phyloP scores from a whole-genome alignment of 148 eudicot genomes.

The Fagopyrum tataricum region DNA sequence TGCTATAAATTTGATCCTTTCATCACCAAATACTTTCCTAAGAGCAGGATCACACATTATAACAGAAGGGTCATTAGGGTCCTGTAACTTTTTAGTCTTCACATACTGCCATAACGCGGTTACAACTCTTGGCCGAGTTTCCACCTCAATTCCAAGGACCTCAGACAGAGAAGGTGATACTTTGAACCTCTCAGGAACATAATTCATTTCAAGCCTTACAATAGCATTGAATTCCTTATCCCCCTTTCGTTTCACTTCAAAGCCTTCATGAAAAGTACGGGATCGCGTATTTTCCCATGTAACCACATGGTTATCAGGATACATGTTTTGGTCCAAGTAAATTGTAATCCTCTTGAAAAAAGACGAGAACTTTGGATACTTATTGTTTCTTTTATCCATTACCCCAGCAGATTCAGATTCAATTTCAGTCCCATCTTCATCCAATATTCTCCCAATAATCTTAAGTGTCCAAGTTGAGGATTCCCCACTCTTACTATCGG shows the following conservation, averaged over 20 bases:
- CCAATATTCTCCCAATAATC: constrained; percentile 74
- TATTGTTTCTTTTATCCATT: constrained; percentile 15
- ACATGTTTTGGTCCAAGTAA: constrained; percentile 73
- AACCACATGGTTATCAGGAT: constrained; percentile 77
- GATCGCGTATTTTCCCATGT: constrained; percentile 84
- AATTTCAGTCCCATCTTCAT: constrained; percentile 40
- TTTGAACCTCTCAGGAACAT: constrained; percentile 65
- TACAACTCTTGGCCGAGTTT: constrained; percentile 68
- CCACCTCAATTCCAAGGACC: constrained; percentile 77
- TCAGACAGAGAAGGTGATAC: constrained; percentile 64
- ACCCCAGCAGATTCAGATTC: constrained; percentile 23
- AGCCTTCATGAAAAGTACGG: constrained; percentile 67
- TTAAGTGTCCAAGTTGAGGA: constrained; percentile 79
- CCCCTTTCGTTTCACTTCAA: constrained; percentile 91
- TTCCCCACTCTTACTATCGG: constrained; percentile 39
- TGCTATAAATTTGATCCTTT: constrained; percentile 61
- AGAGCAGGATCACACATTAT: constrained; percentile 73
- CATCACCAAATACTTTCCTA: constrained; percentile 78
- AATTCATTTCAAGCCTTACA: constrained; percentile 80
- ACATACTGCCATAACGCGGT: constrained; percentile 93
- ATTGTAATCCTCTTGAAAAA: constrained; percentile 80
- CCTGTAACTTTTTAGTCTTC: constrained; percentile 64
- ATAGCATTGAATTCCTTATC: constrained; percentile 86
- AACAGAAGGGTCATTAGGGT: constrained; percentile 62
- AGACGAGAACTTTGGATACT: constrained; percentile 69